A percentile compares a stretch with the other conserved stretches of the same genome.
phyloP scores from a whole-genome alignment of 257 asterid genomes.

The Solanum microdontum region DNA sequence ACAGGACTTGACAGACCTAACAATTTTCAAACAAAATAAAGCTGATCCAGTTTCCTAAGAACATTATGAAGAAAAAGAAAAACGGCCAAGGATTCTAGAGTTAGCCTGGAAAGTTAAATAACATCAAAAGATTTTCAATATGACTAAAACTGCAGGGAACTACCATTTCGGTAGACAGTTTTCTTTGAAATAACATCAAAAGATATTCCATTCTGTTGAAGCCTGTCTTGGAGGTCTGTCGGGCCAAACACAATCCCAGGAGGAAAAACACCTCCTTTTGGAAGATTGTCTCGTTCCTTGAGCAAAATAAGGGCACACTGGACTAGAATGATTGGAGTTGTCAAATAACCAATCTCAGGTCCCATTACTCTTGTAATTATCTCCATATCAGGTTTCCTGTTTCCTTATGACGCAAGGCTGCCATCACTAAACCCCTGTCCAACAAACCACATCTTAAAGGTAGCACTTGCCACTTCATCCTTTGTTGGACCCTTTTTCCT shows the following conservation, averaged over 20 bases:
- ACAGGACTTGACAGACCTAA: neutral
- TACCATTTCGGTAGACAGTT: neutral
- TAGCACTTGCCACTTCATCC: slow-evolving; percentile 68
- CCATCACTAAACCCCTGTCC: slow-evolving; percentile 66
- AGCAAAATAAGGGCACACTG: slow-evolving; percentile 65
- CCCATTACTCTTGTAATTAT: slow-evolving; percentile 76
- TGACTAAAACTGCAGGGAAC: neutral
- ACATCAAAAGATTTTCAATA: neutral
- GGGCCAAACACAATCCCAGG: slow-evolving; percentile 84
- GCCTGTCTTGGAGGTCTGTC: slow-evolving; percentile 56
- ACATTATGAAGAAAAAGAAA: neutral
- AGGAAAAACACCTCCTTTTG: slow-evolving; percentile 72
- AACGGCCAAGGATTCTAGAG: neutral
- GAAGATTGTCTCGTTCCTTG: slow-evolving; percentile 40
- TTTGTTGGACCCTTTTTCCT: slow-evolving; percentile 66
- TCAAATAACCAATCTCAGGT: slow-evolving; percentile 83
- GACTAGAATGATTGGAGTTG: slow-evolving; percentile 66
- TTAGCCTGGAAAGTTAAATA: neutral
- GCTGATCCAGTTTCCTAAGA: neutral
- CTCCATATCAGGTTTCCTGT: slow-evolving; percentile 52
- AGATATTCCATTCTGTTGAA: slow-evolving; percentile 64
- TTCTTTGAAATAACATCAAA: slow-evolving; percentile 65
- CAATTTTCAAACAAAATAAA: neutral
- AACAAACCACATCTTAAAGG: slow-evolving; percentile 85
- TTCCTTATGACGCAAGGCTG: slow-evolving; percentile 25